Conservation (phyloP, 768 basidiomycete genomes). For the Lactarius tabidus region DNA sequence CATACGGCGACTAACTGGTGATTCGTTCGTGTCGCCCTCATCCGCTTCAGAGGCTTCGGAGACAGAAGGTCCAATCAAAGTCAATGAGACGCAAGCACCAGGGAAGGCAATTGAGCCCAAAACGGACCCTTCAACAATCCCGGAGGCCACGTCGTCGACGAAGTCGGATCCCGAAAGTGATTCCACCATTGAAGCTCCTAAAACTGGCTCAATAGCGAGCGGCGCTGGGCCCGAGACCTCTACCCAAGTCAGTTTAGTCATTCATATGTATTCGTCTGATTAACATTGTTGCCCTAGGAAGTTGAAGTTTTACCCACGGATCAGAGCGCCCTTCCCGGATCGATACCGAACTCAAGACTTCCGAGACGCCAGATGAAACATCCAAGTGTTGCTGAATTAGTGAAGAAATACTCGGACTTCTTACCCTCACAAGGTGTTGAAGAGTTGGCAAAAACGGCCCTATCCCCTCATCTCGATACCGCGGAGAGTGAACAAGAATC, state of each 20-base stretch:
- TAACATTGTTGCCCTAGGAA: constrained; percentile 13
- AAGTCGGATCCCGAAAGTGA: constrained; percentile 75
- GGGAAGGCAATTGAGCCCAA: background rate
- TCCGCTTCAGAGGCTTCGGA: constrained; percentile 75
- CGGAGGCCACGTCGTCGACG: constrained; percentile 18
- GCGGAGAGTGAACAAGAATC: constrained; percentile 77
- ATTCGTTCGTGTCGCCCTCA: constrained; percentile 50
- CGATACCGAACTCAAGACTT: constrained; percentile 48
- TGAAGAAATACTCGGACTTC: constrained; percentile 76
- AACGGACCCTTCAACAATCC: constrained; percentile 1
- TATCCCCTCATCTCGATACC: constrained; percentile 56
- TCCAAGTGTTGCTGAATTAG: constrained; percentile 78
- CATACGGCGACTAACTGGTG: constrained; percentile 46
- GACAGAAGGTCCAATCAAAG: constrained; percentile 41
- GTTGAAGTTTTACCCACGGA: background rate
- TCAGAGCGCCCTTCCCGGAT: constrained; percentile 27
- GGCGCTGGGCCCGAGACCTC: constrained; percentile 5
- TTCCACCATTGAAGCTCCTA: constrained; percentile 71
- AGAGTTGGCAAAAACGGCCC: constrained; percentile 66
- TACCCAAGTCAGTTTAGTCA: constrained; percentile 23
- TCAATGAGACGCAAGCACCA: constrained; percentile 22
- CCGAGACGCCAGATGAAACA: constrained; percentile 56
- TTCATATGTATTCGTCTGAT: background rate
- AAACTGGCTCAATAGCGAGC: constrained; percentile 17
- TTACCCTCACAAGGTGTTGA: constrained; percentile 69